Percentiles rank a stretch among this genome's conserved stretches.
These are phyloP conservation scores for Plasmodium falciparum DNA, from an alignment of 169 alveolate genomes.

Conservation along the genomic window DNA sequence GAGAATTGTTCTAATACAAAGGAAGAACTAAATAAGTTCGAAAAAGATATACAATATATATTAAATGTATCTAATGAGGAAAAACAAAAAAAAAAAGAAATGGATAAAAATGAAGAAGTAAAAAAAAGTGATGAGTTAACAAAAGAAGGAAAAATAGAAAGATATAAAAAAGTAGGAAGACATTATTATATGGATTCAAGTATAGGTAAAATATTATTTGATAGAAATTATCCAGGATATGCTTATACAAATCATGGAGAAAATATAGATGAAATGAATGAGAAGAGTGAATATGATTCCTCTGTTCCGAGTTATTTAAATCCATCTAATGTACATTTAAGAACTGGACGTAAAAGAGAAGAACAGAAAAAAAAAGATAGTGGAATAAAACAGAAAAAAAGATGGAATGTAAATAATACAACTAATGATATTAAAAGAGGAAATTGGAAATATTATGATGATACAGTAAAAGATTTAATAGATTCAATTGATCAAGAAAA, in stretches of 20 bases:
- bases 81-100: neutral
- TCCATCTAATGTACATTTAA: constrained; percentile 82
- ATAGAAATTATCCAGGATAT: constrained; percentile 74
- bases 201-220: constrained; percentile 55
- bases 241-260: constrained; percentile 70
- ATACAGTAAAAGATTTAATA: constrained; percentile 69
- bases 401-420: constrained; percentile 82
- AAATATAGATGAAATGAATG: constrained; percentile 56
- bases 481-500: constrained; percentile 77
- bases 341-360: constrained; percentile 87
- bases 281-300: constrained; percentile 54
- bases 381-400: constrained; percentile 81
- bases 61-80: neutral
- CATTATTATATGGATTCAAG: constrained; percentile 46
- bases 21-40: constrained; percentile 4
- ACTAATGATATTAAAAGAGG: constrained; percentile 89
- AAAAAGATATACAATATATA: constrained; percentile 5
- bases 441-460: constrained; percentile 81
- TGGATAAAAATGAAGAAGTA: neutral
- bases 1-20: neutral
- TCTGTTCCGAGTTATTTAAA: constrained; percentile 82
- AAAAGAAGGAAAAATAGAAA: constrained; percentile 45
- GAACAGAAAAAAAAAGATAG: constrained; percentile 81
- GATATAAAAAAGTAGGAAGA: constrained; percentile 68
- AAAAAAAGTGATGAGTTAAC: constrained; percentile 1